Conservation (phyloP, 1,139 yeast species). For the Kazachstania sp. region DNA sequence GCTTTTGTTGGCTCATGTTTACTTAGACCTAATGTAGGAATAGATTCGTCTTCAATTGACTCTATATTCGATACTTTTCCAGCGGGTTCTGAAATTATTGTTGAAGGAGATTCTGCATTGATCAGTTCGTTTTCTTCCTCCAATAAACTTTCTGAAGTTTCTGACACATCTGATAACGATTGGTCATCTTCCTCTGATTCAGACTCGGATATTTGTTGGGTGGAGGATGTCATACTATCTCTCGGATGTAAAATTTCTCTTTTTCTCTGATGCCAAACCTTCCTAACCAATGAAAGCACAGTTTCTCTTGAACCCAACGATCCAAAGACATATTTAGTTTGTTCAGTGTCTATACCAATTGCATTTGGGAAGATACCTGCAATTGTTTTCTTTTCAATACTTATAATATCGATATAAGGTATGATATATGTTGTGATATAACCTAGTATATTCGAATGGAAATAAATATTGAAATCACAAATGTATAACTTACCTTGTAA, state of each 20-base stretch:
- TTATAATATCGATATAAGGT: constrained; percentile 59
- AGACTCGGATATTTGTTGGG: not conserved
- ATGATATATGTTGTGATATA: constrained; percentile 57
- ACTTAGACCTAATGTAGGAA: constrained; percentile 28
- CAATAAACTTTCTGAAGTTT: not conserved
- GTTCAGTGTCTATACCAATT: constrained; percentile 57
- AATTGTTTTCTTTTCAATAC: constrained; percentile 60
- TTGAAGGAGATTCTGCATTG: not conserved
- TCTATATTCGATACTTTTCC: not conserved
- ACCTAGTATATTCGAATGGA: constrained; percentile 65
- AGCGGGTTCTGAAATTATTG: not conserved
- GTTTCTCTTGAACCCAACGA: constrained; percentile 60
- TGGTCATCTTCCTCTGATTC: no score
- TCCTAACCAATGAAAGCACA: constrained; percentile 50
- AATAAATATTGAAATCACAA: constrained; percentile 49
- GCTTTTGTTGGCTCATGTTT: constrained; percentile 50
- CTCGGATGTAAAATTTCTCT: constrained; percentile 11
- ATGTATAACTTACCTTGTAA: constrained; percentile 65
- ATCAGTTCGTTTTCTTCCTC: not conserved
- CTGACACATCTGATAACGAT: not conserved
- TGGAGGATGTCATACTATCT: constrained; percentile 9
- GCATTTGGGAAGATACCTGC: constrained; percentile 75
- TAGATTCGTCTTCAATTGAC: not conserved
- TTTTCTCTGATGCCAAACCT: constrained; percentile 44
- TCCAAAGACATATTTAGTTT: constrained; percentile 62